Evolutionary conservation across 1,284 basidiomycete genomes (phyloP), one percentile per base, ranked within the genome.

Genomic region (Heterobasidion irregulare): DNA sequence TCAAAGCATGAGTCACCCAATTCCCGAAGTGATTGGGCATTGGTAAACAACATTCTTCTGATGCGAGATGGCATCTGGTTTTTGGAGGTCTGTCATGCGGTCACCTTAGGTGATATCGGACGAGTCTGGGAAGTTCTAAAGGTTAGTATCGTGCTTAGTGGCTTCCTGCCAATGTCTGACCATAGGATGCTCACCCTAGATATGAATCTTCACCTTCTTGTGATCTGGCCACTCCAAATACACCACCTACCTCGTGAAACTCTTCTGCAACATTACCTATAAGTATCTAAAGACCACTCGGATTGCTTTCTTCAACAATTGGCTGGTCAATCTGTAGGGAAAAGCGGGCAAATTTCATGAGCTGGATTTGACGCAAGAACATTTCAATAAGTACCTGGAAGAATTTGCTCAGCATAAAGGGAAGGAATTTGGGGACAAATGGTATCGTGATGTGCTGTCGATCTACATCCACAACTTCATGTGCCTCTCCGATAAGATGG

Each of bases 381-480:
- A 62, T 43, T 59, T 56, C 38, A 65, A 63, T 36, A 49, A 46
- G 8, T 62, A 61, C 62, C 56, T 64, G 0, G 57, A 61, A 44
- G 52, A 57, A 12, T 34, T 64, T 6, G 57, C 60, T 15, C 58
- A 63, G 49, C 60, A 68, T 51, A 68, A 68, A 56, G 68, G 66
- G 12, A 62, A 65, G 32, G 64, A 68, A 38, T 70, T 69, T 56
- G 63, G 65, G 18, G 62, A 67, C 12, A 35, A 57, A 2, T 68
- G 65, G 57, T 70, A 67, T 51, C 60, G 65, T 0, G 43, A 62
- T 9, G 58, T 64, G 8, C 53, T 69, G 9, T 64, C 67, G 1
- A 60, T 64, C 49, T 64, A 69, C 45, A 63, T 70, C 15, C 61
- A 65, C 47, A 57, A 65, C 26, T 68, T 72, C 56, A 57, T 69